Base-by-base conservation (phyloP, 371 early-diverging fungal genomes). In the Mortierella sp. region DNA sequence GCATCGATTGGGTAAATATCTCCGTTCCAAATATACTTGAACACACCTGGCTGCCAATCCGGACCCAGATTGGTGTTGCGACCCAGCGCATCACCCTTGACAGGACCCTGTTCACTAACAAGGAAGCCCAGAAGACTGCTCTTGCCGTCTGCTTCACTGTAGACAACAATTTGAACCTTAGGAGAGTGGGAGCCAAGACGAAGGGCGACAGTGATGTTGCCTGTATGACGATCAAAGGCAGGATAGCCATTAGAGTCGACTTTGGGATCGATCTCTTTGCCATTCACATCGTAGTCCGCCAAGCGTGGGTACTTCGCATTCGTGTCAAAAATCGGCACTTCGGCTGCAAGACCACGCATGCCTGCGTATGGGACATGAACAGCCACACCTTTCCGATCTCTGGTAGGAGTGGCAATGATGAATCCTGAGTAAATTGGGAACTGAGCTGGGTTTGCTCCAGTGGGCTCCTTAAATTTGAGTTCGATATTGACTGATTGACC, bases 331-430 rank as follows among this genome's bases (percentile, higher is more conserved):
- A 85, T 82, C 7, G 85, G 86, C 5, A 87, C 55, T 7, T 80
- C 60, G n/a, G 48, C 23, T 7, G 82, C 57, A 26, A 83, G 62
- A 1, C 89, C 87, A 28, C 68, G 62, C 18, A 86, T 56, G n/a
- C 88, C 88, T 21, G 83, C 56, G 55, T 86, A 89, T 3, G 89
- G 88, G 4, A 87, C 66, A 23, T 75, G 77, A 28, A 82, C 64
- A 0, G 68, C 19, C 5, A 30, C 50, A 30, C 55, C 19, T 2
- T 61, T 44, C 30, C 72, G 18, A 91, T 64, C 25, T 53, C n/a
- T 65, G 6, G 56, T n/a, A n/a, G n/a, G n/a, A n/a, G n/a, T n/a
- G n/a, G n/a, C n/a, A n/a, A n/a, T n/a, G n/a, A n/a, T n/a, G n/a
- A n/a, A n/a, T n/a, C n/a, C n/a, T n/a, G n/a, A n/a, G n/a, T n/a